Percentiles rank a stretch among this genome's conserved stretches.
phyloP scores from a whole-genome alignment of 2,329 filamentous ascomycete species.

The Dactylonectria macrodidyma region DNA sequence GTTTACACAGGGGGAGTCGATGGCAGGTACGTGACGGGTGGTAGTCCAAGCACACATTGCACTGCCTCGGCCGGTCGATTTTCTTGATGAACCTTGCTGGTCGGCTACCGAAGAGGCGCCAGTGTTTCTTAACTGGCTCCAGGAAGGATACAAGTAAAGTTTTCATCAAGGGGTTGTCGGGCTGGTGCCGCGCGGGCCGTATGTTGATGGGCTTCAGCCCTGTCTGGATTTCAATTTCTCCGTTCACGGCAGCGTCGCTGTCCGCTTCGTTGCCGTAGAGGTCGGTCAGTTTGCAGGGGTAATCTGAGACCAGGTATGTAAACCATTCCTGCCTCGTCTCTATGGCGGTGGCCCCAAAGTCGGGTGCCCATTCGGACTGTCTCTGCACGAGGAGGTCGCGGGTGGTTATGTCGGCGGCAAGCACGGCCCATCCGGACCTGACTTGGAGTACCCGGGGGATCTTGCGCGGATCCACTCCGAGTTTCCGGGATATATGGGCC shows the following conservation, averaged over 20 bases:
- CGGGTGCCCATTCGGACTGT: slow-evolving; percentile 29
- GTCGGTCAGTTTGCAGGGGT: slow-evolving; percentile 28
- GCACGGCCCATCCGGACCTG: slow-evolving; percentile 15
- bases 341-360: slow-evolving; percentile 22
- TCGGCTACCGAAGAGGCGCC: slow-evolving; percentile 26
- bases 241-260: slow-evolving; percentile 14
- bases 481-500: slow-evolving; percentile 29
- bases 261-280: slow-evolving; percentile 25
- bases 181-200: slow-evolving; percentile 12
- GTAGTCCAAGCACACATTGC: slow-evolving; percentile 23
- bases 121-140: slow-evolving; percentile 32
- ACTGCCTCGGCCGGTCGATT: slow-evolving; percentile 18
- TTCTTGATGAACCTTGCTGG: slow-evolving; percentile 27
- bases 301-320: slow-evolving; percentile 26
- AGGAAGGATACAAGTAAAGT: slow-evolving; percentile 32
- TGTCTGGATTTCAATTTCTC: slow-evolving; percentile 26
- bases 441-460: slow-evolving; percentile 27
- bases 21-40: slow-evolving; percentile 13
- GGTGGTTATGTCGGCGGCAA: slow-evolving; percentile 3
- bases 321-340: slow-evolving; percentile 35
- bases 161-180: slow-evolving; percentile 27
- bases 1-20: slow-evolving; percentile 21
- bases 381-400: slow-evolving; percentile 9
- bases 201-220: slow-evolving; percentile 22
- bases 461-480: slow-evolving; percentile 23